phyloP scores from a whole-genome alignment of 2,329 filamentous ascomycete species.

The Ceratocystis huliohia region DNA sequence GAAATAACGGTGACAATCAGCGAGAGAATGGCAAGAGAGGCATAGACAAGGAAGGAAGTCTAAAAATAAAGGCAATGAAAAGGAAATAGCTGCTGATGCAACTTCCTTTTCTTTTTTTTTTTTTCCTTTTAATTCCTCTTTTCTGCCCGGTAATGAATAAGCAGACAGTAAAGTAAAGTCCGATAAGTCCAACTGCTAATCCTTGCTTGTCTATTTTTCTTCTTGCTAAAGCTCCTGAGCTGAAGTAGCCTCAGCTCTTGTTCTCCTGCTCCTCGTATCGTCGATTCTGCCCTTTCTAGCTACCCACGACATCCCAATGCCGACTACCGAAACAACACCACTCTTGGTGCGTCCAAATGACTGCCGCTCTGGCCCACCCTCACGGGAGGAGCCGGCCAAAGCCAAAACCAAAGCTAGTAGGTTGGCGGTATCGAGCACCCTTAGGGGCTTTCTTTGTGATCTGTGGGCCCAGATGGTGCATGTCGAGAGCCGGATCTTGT shows the following conservation, averaged over 20 bases:
- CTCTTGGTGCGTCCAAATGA: background rate
- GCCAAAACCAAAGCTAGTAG: background rate
- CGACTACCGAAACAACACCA: background rate
- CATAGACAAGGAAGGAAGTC: background rate
- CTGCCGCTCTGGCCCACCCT: background rate
- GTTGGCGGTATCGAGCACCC: background rate
- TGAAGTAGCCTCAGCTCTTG: background rate
- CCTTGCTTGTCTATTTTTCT: background rate
- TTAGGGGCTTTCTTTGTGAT: background rate
- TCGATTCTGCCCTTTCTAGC: background rate
- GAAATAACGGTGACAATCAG: background rate
- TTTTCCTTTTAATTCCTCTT: background rate
- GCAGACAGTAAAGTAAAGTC: background rate
- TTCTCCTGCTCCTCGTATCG: background rate
- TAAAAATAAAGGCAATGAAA: background rate
- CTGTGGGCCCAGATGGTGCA: slow-evolving; percentile 6
- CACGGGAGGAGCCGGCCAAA: background rate
- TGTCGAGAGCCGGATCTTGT: slow-evolving; percentile 37
- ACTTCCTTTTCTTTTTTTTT: background rate
- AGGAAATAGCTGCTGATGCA: background rate
- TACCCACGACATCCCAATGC: background rate
- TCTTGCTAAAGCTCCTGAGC: background rate
- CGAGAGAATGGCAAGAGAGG: background rate
- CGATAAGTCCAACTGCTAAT: background rate
- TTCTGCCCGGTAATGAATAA: background rate